phyloP scores from a whole-genome alignment of 2,329 filamentous ascomycete species.

The Cryphonectria parasitica region DNA sequence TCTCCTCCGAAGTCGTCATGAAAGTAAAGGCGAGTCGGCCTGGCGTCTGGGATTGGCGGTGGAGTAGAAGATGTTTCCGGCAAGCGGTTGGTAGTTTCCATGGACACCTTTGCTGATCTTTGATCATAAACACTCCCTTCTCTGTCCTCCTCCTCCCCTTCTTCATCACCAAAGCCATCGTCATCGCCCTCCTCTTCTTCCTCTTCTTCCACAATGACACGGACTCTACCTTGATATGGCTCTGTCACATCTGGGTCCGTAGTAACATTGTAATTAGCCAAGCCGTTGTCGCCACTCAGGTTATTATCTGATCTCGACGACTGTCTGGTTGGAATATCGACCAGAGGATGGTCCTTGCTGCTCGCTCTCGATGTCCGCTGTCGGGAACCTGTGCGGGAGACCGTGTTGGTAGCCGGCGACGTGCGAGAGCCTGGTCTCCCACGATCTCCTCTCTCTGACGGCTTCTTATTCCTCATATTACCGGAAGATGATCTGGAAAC shows the following conservation, averaged over 20 bases:
- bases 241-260: background rate
- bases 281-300: background rate
- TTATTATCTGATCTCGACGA: constrained; percentile 14
- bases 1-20: constrained; percentile 21
- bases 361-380: background rate
- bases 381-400: background rate
- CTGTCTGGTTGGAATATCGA: constrained; percentile 18
- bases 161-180: background rate
- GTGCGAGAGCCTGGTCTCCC: constrained; percentile 10
- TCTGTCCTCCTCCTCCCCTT: constrained; percentile 1
- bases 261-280: background rate
- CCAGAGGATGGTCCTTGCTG: background rate
- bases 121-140: background rate
- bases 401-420: background rate
- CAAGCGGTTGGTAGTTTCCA: background rate
- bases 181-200: constrained; percentile 1
- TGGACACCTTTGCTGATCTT: background rate
- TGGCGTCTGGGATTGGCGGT: constrained; percentile 16
- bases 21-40: constrained; percentile 14
- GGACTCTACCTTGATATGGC: background rate
- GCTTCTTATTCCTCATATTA: constrained; percentile 2
- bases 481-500: background rate
- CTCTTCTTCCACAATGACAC: constrained; percentile 14
- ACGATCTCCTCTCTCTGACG: constrained; percentile 3
- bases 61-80: constrained; percentile 19